Percentiles rank a stretch among this genome's conserved stretches.
Conservation (phyloP, 164 flowering plant genomes). For the Dillenia turbinata region DNA sequence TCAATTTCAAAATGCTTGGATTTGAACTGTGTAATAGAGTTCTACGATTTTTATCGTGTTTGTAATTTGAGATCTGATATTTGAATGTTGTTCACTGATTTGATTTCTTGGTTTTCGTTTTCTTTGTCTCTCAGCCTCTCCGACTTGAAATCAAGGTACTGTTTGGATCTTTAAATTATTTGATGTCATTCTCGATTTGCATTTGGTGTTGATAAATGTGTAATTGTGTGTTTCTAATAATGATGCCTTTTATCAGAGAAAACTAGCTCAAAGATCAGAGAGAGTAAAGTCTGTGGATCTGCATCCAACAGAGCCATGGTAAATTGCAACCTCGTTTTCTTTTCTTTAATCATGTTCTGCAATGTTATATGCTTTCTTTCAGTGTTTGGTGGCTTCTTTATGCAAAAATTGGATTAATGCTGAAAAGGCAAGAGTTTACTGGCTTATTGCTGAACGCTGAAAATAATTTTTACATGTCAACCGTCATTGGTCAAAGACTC, state of each 20-base stretch:
- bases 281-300: constrained; percentile 91
- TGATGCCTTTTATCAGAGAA: constrained; percentile 52
- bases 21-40: constrained; percentile 1
- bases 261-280: constrained; percentile 89
- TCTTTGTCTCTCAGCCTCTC: constrained; percentile 60
- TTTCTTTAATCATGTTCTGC: background rate
- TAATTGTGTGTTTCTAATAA: constrained; percentile 6
- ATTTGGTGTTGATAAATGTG: background rate
- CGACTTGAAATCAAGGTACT: constrained; percentile 90
- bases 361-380: background rate
- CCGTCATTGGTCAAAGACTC: no score
- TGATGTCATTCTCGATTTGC: background rate
- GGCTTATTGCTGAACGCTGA: no score
- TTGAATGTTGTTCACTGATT: constrained; percentile 18
- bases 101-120: constrained; percentile 8
- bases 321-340: constrained; percentile 4
- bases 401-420: no score
- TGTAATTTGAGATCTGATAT: constrained; percentile 21
- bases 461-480: no score
- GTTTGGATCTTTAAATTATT: constrained; percentile 1
- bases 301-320: constrained; percentile 90
- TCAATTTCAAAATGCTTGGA: background rate
- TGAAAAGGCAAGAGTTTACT: no score
- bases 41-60: constrained; percentile 4
- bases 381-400: background rate